phyloP scores from a whole-genome alignment of 2,329 filamentous ascomycete genomes.

The Colletotrichum sp. region DNA sequence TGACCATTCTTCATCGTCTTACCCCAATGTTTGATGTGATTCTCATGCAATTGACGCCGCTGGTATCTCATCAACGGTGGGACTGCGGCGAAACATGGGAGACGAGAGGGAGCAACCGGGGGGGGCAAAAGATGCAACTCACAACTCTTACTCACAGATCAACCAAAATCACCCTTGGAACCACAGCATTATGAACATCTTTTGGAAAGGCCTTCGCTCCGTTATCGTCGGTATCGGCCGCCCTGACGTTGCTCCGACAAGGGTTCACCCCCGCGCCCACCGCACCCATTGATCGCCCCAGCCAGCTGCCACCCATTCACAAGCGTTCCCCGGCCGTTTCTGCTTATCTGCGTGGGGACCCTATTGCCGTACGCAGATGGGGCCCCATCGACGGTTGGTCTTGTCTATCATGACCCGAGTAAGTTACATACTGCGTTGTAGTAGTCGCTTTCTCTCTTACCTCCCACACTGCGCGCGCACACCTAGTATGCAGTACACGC shows the following conservation, averaged over 20 bases:
- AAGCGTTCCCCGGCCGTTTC: background rate
- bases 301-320: slow-evolving; percentile 5
- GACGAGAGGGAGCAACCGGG: background rate
- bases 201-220: background rate
- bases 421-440: slow-evolving; percentile 5
- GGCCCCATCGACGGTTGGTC: background rate
- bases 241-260: slow-evolving; percentile 2
- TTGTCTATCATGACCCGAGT: slow-evolving; percentile 18
- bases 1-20: background rate
- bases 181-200: background rate
- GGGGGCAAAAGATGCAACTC: background rate
- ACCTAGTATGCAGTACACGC: background rate
- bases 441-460: background rate
- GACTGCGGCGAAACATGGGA: background rate
- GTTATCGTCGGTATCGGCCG: slow-evolving; percentile 18
- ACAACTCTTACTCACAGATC: background rate
- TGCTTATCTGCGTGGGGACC: slow-evolving; percentile 19
- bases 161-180: background rate
- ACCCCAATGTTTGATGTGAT: slow-evolving; percentile 20
- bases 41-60: background rate
- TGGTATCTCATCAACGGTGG: background rate
- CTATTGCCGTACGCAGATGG: background rate
- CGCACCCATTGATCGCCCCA: slow-evolving; percentile 4
- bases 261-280: slow-evolving; percentile 7
- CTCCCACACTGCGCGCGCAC: background rate